phyloP scores from a whole-genome alignment of 2,329 filamentous ascomycete genomes.

The Colletotrichum shisoi region DNA sequence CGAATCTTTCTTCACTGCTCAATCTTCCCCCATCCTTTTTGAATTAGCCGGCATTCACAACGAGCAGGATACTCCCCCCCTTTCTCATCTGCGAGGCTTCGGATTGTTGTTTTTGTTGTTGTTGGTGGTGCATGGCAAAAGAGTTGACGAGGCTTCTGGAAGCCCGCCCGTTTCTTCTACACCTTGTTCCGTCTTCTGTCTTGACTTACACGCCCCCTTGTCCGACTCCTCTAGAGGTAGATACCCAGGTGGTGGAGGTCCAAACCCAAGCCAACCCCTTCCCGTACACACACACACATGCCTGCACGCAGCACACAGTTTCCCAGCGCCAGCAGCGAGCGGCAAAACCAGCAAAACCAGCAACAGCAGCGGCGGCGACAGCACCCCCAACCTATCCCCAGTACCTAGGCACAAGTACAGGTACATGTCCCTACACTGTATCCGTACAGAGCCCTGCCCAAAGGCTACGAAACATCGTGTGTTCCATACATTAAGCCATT shows the following conservation, averaged over 20 bases:
- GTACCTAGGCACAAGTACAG: conserved; percentile 27
- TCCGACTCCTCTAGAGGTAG: conserved; percentile 21
- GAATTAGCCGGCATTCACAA: not conserved
- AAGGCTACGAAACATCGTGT: conserved; percentile 38
- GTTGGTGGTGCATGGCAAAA: not conserved
- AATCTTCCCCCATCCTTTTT: not conserved
- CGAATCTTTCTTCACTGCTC: conserved; percentile 1
- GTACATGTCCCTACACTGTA: not conserved
- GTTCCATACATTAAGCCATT: conserved; percentile 39
- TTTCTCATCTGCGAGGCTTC: not conserved
- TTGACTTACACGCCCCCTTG: conserved; percentile 24
- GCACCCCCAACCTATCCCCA: conserved; percentile 16
- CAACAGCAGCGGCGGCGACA: not conserved
- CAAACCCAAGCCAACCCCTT: conserved; percentile 25
- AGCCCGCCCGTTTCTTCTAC: conserved; percentile 11
- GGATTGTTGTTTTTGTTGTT: too few species aligned
- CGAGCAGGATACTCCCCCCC: not conserved
- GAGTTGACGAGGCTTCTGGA: conserved; percentile 17
- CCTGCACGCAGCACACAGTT: conserved; percentile 12
- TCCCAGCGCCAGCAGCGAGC: not conserved
- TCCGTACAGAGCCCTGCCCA: conserved; percentile 30
- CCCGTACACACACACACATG: conserved; percentile 9
- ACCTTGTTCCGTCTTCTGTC: not conserved
- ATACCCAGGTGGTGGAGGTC: conserved; percentile 28
- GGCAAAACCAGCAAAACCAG: not conserved